Evolutionary conservation across 192 early-diverging fungal genomes (phyloP).

Genomic region (Pilaira anomala): DNA sequence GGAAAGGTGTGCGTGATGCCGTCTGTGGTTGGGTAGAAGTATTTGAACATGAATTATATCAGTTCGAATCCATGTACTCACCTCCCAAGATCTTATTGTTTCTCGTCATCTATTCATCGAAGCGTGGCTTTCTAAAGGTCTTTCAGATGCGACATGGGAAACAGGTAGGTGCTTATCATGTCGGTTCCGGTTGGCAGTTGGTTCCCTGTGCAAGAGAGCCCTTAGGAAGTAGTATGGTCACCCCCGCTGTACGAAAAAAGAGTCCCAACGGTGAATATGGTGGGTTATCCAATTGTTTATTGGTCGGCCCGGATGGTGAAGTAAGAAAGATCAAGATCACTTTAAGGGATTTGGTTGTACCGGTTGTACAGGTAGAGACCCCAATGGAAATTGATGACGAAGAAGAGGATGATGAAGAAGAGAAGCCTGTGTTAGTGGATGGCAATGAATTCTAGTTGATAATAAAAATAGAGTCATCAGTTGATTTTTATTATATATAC

Average conservation of each 20-base stretch:
- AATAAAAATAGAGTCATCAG: too few species aligned
- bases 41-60: constrained; percentile 27
- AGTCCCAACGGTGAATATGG: constrained; percentile 4
- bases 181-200: constrained; percentile 57
- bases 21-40: constrained; percentile 68
- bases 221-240: constrained; percentile 37
- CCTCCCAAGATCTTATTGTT: constrained; percentile 41
- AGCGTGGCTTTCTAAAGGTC: constrained; percentile 63
- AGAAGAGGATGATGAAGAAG: too few species aligned
- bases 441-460: too few species aligned
- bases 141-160: constrained; percentile 60
- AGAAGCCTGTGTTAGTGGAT: too few species aligned
- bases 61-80: not conserved
- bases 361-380: too few species aligned
- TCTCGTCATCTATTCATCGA: constrained; percentile 60
- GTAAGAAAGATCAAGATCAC: constrained; percentile 36
- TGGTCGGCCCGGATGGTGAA: constrained; percentile 54
- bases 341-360: not conserved
- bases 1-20: constrained; percentile 70
- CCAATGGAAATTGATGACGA: too few species aligned
- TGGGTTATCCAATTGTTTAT: constrained; percentile 44
- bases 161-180: constrained; percentile 53
- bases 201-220: constrained; percentile 47
- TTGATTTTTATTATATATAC: too few species aligned
- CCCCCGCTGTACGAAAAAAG: constrained; percentile 13